Conservation (phyloP, 2,329 filamentous ascomycete genomes). For the Gremmenia infestans region DNA sequence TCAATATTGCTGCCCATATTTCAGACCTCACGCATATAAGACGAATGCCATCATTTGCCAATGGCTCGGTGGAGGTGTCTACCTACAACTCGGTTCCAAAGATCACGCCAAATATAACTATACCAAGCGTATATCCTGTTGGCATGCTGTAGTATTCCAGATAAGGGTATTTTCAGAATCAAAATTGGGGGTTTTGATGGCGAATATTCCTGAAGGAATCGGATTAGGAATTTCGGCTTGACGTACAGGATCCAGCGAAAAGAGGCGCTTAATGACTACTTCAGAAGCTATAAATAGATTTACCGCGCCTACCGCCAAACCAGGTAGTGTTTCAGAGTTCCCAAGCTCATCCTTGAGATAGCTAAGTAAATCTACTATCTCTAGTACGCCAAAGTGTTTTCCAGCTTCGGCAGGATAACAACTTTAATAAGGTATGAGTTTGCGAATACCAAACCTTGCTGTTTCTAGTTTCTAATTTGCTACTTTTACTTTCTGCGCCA, state of each 20-base stretch:
- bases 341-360: no score
- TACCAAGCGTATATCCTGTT: conserved; percentile 43
- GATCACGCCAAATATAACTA: conserved; percentile 40
- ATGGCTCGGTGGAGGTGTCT: conserved; percentile 34
- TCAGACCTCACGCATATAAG: conserved; percentile 43
- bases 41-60: conserved; percentile 42
- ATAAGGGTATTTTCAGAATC: not conserved
- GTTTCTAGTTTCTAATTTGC: no score
- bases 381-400: no score
- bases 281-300: no score
- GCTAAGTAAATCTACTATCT: no score
- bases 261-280: not conserved
- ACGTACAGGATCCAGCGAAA: not conserved
- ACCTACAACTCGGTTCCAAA: conserved; percentile 40
- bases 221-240: no score
- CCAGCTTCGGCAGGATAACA: no score
- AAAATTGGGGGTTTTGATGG: not conserved
- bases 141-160: conserved; percentile 27
- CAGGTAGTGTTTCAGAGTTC: no score
- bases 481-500: no score
- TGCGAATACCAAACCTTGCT: no score
- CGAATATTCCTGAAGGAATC: not conserved
- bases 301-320: no score
- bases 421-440: no score
- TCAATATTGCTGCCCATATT: conserved; percentile 48